Conservation (phyloP, 306 rosid species). For the Macrotyloma uniflorum region DNA sequence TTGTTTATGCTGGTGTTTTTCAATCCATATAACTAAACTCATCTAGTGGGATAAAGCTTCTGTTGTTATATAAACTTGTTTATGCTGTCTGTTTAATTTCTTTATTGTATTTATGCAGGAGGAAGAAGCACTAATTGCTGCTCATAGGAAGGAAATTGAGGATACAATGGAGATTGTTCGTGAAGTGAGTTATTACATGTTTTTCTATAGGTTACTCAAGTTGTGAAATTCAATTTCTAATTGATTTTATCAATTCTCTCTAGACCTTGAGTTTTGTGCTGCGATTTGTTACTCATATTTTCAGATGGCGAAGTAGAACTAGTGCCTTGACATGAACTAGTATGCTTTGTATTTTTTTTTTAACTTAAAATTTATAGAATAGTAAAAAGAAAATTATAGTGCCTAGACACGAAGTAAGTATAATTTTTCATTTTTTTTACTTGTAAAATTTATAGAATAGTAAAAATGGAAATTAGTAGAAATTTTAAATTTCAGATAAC, state of each 20-base stretch:
- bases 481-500: constrained; percentile 1
- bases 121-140: constrained; percentile 96
- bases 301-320: not conserved
- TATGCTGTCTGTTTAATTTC: constrained; percentile 32
- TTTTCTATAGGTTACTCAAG: not conserved
- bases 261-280: not conserved
- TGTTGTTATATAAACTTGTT: not conserved
- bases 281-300: not conserved
- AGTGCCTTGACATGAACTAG: not conserved
- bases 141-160: constrained; percentile 97
- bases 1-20: not conserved
- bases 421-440: not conserved
- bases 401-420: not conserved
- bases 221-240: not conserved
- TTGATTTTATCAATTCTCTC: not conserved
- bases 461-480: not conserved
- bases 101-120: constrained; percentile 59
- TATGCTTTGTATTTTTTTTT: not conserved
- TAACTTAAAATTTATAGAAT: not conserved
- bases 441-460: not conserved
- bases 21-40: not conserved
- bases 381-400: not conserved
- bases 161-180: constrained; percentile 99
- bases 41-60: not conserved
- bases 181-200: constrained; percentile 64